Evolutionary conservation across 176 grass and related monocot species (phyloP), one percentile per base, ranked within the genome.

Genomic region (Musa schizocarpa): DNA sequence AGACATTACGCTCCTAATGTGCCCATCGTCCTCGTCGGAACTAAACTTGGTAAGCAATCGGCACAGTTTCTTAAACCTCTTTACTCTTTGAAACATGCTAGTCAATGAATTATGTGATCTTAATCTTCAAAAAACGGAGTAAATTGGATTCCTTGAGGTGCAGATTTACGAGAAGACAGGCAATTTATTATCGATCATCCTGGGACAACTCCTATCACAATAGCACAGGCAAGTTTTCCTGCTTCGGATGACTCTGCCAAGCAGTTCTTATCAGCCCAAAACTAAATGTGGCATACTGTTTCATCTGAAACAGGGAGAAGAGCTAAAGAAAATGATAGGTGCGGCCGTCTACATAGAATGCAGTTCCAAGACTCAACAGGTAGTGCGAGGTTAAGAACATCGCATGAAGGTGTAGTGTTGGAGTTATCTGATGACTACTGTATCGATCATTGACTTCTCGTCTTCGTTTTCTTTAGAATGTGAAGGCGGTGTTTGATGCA

Each of bases 401-500:
- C 34, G 34, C 34, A 43, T 43, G 34, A 43, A 43, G 34, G 34
- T 43, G 34, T 43, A 43, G 34, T 5, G 3, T 43, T 5, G 34
- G 4, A 43, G 34, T 43, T 6, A 43, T 43, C 34, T 6, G 34
- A 43, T 43, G 4, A 43, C 4, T 43, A 6, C 4, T 43, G 34
- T 43, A 6, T 52, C 20, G 9, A 21, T 10, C 34, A 52, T 7
- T 68, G 13, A 54, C 20, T 48, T 54, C 20, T 43, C 11, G 11
- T 25, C 11, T 54, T 24, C 9, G 12, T 25, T 25, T 73, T 8
- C 34, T 17, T 27, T 27, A 93, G 91, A 93, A 93, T 86, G 91
- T 93, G 66, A 93, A 93, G 62, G 50, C 75, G 1, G 91, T 93
- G 19, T 90, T 93, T 53, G 87, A 93, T 82, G 88, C 87, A 0